Evolutionary conservation across 208 protist species (phyloP).

Genomic region (Acanthamoeba pearcei): DNA sequence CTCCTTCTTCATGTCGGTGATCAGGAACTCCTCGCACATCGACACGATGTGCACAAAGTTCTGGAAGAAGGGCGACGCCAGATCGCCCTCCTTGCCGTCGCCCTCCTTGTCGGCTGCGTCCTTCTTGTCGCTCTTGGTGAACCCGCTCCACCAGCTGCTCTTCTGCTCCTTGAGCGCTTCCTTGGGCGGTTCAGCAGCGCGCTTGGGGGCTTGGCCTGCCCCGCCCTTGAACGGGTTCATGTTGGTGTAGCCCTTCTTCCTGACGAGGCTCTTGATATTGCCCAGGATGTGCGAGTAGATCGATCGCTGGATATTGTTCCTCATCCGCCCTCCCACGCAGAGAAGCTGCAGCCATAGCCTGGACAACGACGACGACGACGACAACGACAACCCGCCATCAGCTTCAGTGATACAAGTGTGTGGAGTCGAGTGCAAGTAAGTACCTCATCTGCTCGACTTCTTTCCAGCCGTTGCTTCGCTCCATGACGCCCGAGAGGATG

Average conservation of each 20-base stretch:
- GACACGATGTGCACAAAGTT: slow-evolving; percentile 45
- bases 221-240: slow-evolving; percentile 55
- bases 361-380: too few species aligned
- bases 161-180: neutral
- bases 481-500: slow-evolving; percentile 31
- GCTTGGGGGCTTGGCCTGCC: neutral
- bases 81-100: neutral
- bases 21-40: slow-evolving; percentile 71
- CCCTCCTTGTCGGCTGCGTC: slow-evolving; percentile 9
- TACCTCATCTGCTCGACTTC: slow-evolving; percentile 66
- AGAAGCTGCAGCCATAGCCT: slow-evolving; percentile 54
- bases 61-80: slow-evolving; percentile 40
- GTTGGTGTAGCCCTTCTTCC: slow-evolving; percentile 45
- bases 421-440: neutral
- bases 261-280: slow-evolving; percentile 34
- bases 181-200: neutral
- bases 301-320: slow-evolving; percentile 46
- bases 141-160: slow-evolving; percentile 40
- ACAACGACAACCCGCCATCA: too few species aligned
- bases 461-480: slow-evolving; percentile 55
- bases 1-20: slow-evolving; percentile 41
- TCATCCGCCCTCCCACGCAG: slow-evolving; percentile 7
- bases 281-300: slow-evolving; percentile 47
- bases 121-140: slow-evolving; percentile 27
- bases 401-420: too few species aligned